phyloP scores from a whole-genome alignment of 768 basidiomycete genomes.

The Tubosaeta brunneosetosa region DNA sequence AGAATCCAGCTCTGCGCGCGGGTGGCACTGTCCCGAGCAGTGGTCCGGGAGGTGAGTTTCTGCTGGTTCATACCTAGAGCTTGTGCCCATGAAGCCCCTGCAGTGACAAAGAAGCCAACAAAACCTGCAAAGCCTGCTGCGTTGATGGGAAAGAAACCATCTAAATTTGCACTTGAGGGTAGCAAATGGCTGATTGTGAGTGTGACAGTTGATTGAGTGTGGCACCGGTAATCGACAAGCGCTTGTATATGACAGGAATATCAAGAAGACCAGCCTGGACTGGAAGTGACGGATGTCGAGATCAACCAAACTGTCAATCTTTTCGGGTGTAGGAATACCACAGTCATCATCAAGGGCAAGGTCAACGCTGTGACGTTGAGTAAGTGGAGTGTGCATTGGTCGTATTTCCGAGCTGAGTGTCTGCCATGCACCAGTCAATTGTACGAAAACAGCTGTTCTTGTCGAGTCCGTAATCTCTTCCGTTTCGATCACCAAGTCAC shows the following conservation, averaged over 20 bases:
- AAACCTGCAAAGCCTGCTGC: conserved; percentile 84
- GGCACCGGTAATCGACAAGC: background rate
- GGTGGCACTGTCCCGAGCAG: conserved; percentile 45
- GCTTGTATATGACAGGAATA: conserved; percentile 61
- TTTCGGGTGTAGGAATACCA: conserved; percentile 84
- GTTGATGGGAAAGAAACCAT: conserved; percentile 83
- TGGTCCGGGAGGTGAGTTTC: conserved; percentile 28
- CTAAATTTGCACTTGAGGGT: conserved; percentile 85
- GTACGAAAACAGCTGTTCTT: conserved; percentile 80
- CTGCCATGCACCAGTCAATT: conserved; percentile 58
- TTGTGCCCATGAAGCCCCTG: background rate
- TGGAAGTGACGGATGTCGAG: conserved; percentile 73
- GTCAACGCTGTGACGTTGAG: conserved; percentile 90
- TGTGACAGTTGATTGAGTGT: conserved; percentile 1
- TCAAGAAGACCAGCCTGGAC: conserved; percentile 71
- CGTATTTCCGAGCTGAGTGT: conserved; percentile 1
- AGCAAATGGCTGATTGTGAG: conserved; percentile 91
- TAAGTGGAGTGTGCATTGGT: conserved; percentile 27
- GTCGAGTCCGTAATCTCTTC: conserved; percentile 92
- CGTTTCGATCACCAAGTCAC: conserved; percentile 83
- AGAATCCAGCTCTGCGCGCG: conserved; percentile 84
- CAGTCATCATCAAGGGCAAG: conserved; percentile 85
- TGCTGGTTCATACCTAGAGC: conserved; percentile 11
- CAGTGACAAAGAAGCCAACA: conserved; percentile 57
- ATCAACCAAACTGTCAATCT: conserved; percentile 83